Base-by-base conservation (phyloP, 257 asterid species). In the Orobanche coerulescens region DNA sequence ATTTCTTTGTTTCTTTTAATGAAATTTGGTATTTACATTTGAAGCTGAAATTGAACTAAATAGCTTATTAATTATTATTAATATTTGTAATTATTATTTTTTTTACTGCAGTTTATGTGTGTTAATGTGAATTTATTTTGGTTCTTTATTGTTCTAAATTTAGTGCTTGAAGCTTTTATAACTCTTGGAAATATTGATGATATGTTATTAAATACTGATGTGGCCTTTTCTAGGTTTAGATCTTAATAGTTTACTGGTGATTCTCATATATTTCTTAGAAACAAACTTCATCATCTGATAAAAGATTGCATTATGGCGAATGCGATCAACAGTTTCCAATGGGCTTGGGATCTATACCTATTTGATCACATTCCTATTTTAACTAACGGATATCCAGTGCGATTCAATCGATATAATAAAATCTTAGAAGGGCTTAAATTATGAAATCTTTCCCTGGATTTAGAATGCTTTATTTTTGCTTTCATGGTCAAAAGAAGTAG, bases 201-300 rank as follows among this genome's bases (percentile, higher is more conserved):
- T 26, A 3, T n/a, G 20, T 15, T 34, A 58, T 42, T 22, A 23
- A 6, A 22, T 51, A 46, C 47, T 70, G 55, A 14, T 10, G 36
- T 34, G 23, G 14, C n/a, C 40, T 1, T 68, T 63, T 39, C 47
- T 56, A 26, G 34, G 25, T 50, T 15, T 43, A 60, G 43, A 55
- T 46, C 20, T 34, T 42, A 42, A 34, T 16, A 18, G 19, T n/a
- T n/a, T 23, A 16, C 30, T n/a, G 26, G 13, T 40, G 11, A 34
- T 58, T 69, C 6, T 9, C 69, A 43, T 53, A n/a, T 34, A 51
- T 26, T 62, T 14, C 71, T 51, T n/a, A 24, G 9, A 48, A 24
- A 24, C 19, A n/a, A n/a, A n/a, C n/a, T 42, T 52, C 47, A 64
- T 54, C 47, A 66, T 37, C 59, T 11, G 4, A 2, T 26, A 26